Conservation (phyloP, 257 asterid species). For the Oldenlandia corymbosa region DNA sequence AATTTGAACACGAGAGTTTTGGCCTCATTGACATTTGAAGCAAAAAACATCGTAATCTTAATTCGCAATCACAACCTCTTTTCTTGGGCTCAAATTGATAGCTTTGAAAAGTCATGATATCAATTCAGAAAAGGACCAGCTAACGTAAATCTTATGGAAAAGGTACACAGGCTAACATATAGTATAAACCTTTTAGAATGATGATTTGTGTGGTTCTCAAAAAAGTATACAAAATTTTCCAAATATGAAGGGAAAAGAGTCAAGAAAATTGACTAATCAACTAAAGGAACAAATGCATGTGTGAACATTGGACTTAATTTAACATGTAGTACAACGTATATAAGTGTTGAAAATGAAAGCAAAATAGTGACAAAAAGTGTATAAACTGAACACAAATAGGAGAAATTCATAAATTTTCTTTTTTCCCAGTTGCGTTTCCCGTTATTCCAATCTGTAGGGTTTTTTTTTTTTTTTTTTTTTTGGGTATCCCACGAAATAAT, state of each 20-base stretch:
- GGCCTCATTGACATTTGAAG: neutral
- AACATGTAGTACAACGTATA: neutral
- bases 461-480: too few relatives aligned
- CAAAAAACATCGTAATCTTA: neutral
- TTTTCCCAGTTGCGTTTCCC: too few relatives aligned
- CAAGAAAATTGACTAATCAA: neutral
- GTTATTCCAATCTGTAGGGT: too few relatives aligned
- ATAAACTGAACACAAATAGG: neutral
- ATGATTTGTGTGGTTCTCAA: too few relatives aligned
- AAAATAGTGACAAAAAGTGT: neutral
- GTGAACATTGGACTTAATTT: neutral
- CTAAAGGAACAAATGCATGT: constrained; percentile 9
- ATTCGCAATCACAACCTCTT: neutral
- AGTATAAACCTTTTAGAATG: too few relatives aligned
- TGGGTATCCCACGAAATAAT: too few relatives aligned
- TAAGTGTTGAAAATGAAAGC: neutral
- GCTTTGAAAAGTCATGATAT: neutral
- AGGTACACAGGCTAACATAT: too few relatives aligned
- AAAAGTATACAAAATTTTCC: neutral
- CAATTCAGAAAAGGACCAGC: too few relatives aligned
- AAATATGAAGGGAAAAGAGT: neutral
- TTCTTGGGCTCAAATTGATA: neutral
- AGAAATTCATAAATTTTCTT: too few relatives aligned
- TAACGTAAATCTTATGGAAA: neutral
- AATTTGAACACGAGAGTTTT: neutral